Conservation (phyloP, 2,329 filamentous ascomycete genomes). For the Grosmannia serpens region DNA sequence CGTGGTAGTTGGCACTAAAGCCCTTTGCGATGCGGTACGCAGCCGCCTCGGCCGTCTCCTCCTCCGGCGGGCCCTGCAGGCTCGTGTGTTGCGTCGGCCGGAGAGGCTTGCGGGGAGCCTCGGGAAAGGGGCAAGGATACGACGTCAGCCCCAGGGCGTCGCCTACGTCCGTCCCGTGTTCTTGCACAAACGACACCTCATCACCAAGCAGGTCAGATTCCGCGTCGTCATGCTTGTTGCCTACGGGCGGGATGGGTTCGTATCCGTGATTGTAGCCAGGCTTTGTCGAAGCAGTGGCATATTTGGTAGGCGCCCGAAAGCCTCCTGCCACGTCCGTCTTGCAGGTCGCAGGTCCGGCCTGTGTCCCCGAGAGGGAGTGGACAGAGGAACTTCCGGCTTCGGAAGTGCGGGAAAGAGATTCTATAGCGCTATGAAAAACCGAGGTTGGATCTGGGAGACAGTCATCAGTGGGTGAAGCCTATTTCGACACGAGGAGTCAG, state of each 20-base stretch:
- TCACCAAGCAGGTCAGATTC: not conserved
- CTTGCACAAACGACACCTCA: no score
- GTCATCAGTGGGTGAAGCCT: not conserved
- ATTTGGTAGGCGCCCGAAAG: not conserved
- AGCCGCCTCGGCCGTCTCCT: not conserved
- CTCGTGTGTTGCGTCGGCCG: not conserved
- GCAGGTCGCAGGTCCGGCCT: not conserved
- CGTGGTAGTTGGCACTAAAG: slow-evolving; percentile 26
- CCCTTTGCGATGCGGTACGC: slow-evolving; percentile 4
- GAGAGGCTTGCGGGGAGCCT: not conserved
- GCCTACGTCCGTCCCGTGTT: not conserved
- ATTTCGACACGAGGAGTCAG: not conserved
- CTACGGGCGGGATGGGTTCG: not conserved
- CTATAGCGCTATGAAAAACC: not conserved
- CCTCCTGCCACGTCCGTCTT: not conserved
- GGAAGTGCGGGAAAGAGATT: not conserved
- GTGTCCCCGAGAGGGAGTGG: not conserved
- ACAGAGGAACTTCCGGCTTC: not conserved
- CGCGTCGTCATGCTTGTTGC: not conserved
- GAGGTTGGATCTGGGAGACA: not conserved
- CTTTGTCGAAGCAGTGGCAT: not conserved
- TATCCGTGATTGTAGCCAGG: not conserved
- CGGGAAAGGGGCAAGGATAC: not conserved
- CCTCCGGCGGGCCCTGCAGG: not conserved
- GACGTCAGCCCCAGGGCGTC: not conserved